Base-by-base conservation (phyloP, 2,329 filamentous ascomycete genomes). In the Nigrospora osmanthi region DNA sequence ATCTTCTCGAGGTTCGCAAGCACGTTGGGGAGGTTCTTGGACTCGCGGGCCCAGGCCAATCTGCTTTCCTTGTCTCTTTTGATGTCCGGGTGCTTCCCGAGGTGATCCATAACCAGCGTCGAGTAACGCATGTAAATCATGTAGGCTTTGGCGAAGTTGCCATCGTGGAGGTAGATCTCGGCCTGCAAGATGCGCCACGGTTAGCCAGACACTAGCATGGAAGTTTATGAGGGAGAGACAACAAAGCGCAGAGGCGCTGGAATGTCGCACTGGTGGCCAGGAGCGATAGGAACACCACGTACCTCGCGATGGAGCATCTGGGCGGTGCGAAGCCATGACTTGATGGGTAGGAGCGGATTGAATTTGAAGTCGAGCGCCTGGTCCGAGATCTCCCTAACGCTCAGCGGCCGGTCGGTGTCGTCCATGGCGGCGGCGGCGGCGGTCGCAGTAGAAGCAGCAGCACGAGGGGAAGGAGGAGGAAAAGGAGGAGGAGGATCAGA, bases 121-220 rank as follows among this genome's bases (percentile, higher is more conserved):
- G 89, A 89, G 66, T 95, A 89, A 54, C 93, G 83, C 61, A 93
- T 88, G n/a, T 95, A 78, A 47, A 97, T 81, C 44, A 96, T 77
- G 63, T 95, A 98, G 5, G 91, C 87, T 59, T 93, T 85, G 55
- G 89, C 81, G 52, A 89, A 81, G 65, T 96, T 90, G 57, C 85
- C 84, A 64, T 97, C 91, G 36, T 78, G 77, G 57, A 93, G 77
- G 60, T 95, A 95, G 55, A 91, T 88, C 42, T 80, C 75, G 16
- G 89, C 90, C 87, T 96, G 58, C 12, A 44, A 32, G 45, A 35
- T 28, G 7, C 23, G 9, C 13, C 14, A 14, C 7, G 11, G 10
- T 15, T 14, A n/a, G 15, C 11, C 16, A 16, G 33, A 28, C 23
- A 28, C 23, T 28, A 28, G 23, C 23, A 28, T 28, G 23, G 23